Evolutionary conservation across 2,329 filamentous ascomycete species (phyloP).

Genomic region (Phoma sp.): DNA sequence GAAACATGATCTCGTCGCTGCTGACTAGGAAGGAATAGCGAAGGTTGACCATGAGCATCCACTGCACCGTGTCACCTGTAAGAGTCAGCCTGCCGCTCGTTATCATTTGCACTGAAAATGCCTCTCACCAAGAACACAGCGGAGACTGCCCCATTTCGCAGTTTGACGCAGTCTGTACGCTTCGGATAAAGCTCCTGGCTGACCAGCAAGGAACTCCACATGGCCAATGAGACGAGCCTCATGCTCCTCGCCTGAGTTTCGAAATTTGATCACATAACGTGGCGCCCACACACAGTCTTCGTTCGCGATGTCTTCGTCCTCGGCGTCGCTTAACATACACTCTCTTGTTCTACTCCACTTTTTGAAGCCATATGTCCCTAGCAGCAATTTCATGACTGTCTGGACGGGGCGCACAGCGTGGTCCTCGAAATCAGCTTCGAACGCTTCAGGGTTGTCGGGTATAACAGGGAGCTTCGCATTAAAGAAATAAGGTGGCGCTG

Average conservation of each 20-base stretch:
- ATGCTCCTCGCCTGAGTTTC: neutral
- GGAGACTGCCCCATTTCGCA: slow-evolving; percentile 26
- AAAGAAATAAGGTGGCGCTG: neutral
- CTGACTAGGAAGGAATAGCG: slow-evolving; percentile 27
- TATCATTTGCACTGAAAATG: slow-evolving; percentile 19
- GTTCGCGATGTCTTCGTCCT: slow-evolving; percentile 10
- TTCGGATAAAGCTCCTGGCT: slow-evolving; percentile 18
- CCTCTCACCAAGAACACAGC: slow-evolving; percentile 28
- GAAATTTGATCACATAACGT: slow-evolving; percentile 19
- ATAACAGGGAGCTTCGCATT: neutral
- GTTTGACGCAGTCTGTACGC: slow-evolving; percentile 13
- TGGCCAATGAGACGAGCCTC: slow-evolving; percentile 25
- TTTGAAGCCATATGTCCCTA: neutral
- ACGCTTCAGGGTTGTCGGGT: neutral
- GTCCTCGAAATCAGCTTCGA: slow-evolving; percentile 16
- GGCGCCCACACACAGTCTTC: slow-evolving; percentile 16
- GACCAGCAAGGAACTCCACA: slow-evolving; percentile 29
- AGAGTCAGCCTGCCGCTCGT: neutral
- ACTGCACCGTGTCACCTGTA: slow-evolving; percentile 28
- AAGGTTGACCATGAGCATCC: slow-evolving; percentile 28
- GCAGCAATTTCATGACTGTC: slow-evolving; percentile 9
- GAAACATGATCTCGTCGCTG: slow-evolving; percentile 30
- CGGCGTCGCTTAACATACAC: slow-evolving; percentile 6
- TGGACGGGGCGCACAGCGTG: slow-evolving; percentile 16
- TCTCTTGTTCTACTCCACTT: neutral